Evolutionary conservation across 1,139 yeast genomes (phyloP), one percentile per base, ranked within the genome.

Genomic region (Magnusiomyces clavatus): DNA sequence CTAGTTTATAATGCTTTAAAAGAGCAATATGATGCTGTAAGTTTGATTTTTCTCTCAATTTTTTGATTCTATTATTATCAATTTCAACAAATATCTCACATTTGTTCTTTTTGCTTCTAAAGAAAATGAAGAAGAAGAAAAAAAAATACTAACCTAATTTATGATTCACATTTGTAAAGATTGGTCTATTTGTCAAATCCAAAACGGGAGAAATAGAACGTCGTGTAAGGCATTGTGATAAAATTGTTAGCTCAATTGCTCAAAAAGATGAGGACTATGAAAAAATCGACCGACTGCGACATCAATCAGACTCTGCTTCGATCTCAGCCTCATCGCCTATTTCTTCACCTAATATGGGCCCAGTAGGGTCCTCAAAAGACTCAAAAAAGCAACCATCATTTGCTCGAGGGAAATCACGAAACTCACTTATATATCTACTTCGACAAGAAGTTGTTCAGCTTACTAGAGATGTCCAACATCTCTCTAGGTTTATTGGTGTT

Each of bases 401-500:
- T 29, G 17, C 44, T n/a, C 10, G 44, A 24, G 46, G 20, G 3
- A 58, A 62, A 40, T 58, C 62, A 51, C 57, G 61, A 11, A 65
- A 64, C 50, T 55, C 63, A 0, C 59, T 61, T 43, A 58, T 64
- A 34, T 58, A 56, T 54, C 63, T 64, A 45, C 60, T 69, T 20
- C 65, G 64, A 37, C 64, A 65, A 42, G 72, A 68, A 49, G 60
- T 69, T 12, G 55, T 77, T 34, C 75, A 74, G 19, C 66, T 86
- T 11, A 78, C 87, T 13, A 67, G 73, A 17, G 84, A 81, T 49
- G 71, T 87, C 47, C 87, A 86, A 61, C 79, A 82, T 58, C 70
- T 90, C 45, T 77, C 90, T 17, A 76, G 94, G 56, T 90, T 83
- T 64, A 77, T 87, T 16, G 74, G 86, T 37, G 77, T 89, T 20